A percentile compares a stretch with the other conserved stretches of the same genome.
phyloP scores from a whole-genome alignment of 208 protist species.

The Wallacemonas rigidus region DNA sequence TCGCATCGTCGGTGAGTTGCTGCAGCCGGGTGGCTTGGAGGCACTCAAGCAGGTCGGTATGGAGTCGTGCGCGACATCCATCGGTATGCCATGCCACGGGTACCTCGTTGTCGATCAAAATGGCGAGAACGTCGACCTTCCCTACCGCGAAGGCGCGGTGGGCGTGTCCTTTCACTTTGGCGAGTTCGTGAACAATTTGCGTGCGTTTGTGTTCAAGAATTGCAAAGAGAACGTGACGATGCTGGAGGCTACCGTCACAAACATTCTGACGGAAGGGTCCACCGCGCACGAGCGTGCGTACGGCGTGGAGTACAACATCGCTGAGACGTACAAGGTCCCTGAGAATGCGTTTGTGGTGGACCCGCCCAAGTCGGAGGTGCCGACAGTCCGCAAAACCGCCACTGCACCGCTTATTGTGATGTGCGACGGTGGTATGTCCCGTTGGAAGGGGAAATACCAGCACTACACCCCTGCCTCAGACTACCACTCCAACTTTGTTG shows the following conservation, averaged over 20 bases:
- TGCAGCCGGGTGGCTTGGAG: constrained; percentile 94
- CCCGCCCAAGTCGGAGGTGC: constrained; percentile 30
- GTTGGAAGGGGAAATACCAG: constrained; percentile 87
- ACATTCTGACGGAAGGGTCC: constrained; percentile 57
- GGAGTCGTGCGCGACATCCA: constrained; percentile 77
- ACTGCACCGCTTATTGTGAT: constrained; percentile 90
- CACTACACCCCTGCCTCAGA: constrained; percentile 77
- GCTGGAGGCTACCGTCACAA: constrained; percentile 81
- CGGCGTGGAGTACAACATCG: constrained; percentile 75
- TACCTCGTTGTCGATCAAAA: constrained; percentile 87
- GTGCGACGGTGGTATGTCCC: constrained; percentile 93
- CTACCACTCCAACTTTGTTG: constrained; percentile 91
- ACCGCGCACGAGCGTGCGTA: constrained; percentile 72
- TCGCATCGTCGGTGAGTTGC: constrained; percentile 95
- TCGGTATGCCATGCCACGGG: constrained; percentile 86
- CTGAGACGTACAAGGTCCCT: constrained; percentile 54
- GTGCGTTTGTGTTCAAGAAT: constrained; percentile 64
- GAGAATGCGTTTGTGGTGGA: constrained; percentile 56
- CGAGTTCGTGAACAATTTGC: constrained; percentile 91
- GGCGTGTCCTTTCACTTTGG: constrained; percentile 94
- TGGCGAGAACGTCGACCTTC: constrained; percentile 60
- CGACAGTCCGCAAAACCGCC: constrained; percentile 47
- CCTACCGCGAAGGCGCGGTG: constrained; percentile 60
- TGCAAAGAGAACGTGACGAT: constrained; percentile 81
- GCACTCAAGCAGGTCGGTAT: constrained; percentile 88